Percentiles rank a stretch among this genome's conserved stretches.
Conservation (phyloP, 2,329 filamentous ascomycete genomes). For the Cryphonectria carpinicola region DNA sequence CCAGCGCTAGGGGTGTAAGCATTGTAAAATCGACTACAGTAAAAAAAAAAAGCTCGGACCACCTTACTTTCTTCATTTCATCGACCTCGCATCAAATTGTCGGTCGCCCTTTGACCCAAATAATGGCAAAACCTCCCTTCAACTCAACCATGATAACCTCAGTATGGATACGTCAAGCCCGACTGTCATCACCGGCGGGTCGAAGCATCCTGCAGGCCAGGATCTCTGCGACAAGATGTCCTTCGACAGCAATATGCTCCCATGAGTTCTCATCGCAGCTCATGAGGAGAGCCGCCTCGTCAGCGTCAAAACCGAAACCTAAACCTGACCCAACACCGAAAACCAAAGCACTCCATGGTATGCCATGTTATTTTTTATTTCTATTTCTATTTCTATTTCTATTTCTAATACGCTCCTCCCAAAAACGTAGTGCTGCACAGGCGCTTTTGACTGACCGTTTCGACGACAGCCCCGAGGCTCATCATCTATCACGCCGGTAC, state of each 20-base stretch:
- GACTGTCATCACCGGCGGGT: neutral
- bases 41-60: constrained; percentile 18
- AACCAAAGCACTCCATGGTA: neutral
- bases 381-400: no score
- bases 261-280: constrained; percentile 10
- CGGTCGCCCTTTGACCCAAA: neutral
- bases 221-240: neutral
- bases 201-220: neutral
- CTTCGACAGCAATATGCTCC: neutral
- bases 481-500: constrained; percentile 79
- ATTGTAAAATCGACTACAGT: no score
- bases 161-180: constrained; percentile 5
- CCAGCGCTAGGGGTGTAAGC: neutral
- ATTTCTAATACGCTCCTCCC: neutral
- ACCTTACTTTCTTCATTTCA: constrained; percentile 11
- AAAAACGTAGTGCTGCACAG: neutral
- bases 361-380: neutral
- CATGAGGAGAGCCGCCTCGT: constrained; percentile 21
- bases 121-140: neutral
- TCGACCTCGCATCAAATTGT: neutral
- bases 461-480: constrained; percentile 41
- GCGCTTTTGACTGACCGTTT: neutral
- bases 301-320: constrained; percentile 14
- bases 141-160: constrained; percentile 22
- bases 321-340: constrained; percentile 14